Base-by-base conservation (phyloP, 768 basidiomycete species). In the Lanmaoa pseudosensibilis region DNA sequence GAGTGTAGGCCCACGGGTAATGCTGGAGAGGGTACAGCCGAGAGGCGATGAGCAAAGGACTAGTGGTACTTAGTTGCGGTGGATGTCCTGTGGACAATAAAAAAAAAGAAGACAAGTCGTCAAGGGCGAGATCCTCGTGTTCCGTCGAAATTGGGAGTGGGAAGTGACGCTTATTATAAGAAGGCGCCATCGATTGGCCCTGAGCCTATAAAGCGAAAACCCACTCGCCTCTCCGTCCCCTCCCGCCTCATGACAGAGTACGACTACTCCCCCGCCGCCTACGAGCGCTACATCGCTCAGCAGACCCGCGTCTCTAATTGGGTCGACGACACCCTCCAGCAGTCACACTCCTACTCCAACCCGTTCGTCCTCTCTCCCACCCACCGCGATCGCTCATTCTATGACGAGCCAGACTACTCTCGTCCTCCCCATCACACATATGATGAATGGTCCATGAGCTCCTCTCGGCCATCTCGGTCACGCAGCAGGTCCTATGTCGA, bases 241-340 rank as follows among this genome's bases (percentile, higher is more conserved):
- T 43, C 44, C 52, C 58, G 30, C 19, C 51, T 38, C 59, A 84
- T 84, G 82, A 83, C 82, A 30, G 82, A 84, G 67, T 84, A 84
- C 78, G 83, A 83, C 71, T 83, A 74, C 68, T 83, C 82, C 51
- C 81, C 81, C 19, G 81, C 79, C 63, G 82, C 81, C 30, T 72
- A 77, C 61, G 74, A 82, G 51, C 76, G 73, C 11, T 73, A 79
- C 63, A 32, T 79, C 50, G 74, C 71, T 27, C 81, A 77, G n/a
- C 81, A 80, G 65, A 30, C 71, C 55, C 74, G 79, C 56, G 79
- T 83, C 16, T 73, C 77, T 0, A 72, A 76, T 59, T 85, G 83
- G 83, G 78, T 83, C 16, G 57, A 74, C 61, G 64, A 79, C 21
- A 83, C 81, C 16, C 16, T 52, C 43, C 54, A 55, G 13, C 69